A percentile compares a stretch with the other conserved stretches of the same genome.
phyloP scores from a whole-genome alignment of 2,329 filamentous ascomycete genomes.

The Trichoderma atroviride region DNA sequence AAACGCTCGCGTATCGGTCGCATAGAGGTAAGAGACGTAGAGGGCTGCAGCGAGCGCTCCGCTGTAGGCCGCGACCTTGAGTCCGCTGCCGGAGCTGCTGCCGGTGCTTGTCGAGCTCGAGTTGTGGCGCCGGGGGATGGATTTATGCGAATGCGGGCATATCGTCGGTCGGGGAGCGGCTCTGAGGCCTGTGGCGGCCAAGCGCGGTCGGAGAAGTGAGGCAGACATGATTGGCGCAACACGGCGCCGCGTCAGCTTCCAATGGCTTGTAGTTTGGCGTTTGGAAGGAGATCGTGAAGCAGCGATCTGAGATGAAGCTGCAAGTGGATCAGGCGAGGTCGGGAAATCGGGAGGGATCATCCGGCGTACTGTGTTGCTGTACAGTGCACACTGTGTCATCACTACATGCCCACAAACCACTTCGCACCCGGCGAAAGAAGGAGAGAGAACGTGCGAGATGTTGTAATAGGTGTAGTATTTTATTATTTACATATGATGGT shows the following conservation, averaged over 20 bases:
- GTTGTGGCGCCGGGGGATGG: slow-evolving; percentile 11
- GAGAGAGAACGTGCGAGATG: no score
- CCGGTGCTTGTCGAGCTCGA: slow-evolving; percentile 12
- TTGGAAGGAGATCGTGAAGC: not conserved
- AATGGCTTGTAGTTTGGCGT: slow-evolving; percentile 23
- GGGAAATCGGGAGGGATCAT: slow-evolving; percentile 12
- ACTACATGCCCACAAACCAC: no score
- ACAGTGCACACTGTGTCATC: not conserved
- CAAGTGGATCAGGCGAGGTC: slow-evolving; percentile 7
- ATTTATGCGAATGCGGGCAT: not conserved
- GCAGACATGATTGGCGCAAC: slow-evolving; percentile 27
- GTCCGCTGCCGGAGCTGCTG: not conserved
- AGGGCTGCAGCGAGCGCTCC: slow-evolving; percentile 46
- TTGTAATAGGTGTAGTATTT: no score
- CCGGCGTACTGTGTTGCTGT: slow-evolving; percentile 10
- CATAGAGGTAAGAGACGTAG: slow-evolving; percentile 63
- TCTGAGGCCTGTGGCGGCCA: slow-evolving; percentile 16
- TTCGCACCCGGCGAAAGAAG: no score
- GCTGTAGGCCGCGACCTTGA: slow-evolving; percentile 45
- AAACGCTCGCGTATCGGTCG: slow-evolving; percentile 74
- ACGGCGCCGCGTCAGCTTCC: slow-evolving; percentile 29
- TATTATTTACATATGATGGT: no score
- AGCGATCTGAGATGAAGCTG: not conserved
- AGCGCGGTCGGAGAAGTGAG: slow-evolving; percentile 24
- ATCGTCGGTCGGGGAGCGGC: not conserved